Conservation (phyloP, 73 alveolate genomes). For the Paraurostyla sp. region DNA sequence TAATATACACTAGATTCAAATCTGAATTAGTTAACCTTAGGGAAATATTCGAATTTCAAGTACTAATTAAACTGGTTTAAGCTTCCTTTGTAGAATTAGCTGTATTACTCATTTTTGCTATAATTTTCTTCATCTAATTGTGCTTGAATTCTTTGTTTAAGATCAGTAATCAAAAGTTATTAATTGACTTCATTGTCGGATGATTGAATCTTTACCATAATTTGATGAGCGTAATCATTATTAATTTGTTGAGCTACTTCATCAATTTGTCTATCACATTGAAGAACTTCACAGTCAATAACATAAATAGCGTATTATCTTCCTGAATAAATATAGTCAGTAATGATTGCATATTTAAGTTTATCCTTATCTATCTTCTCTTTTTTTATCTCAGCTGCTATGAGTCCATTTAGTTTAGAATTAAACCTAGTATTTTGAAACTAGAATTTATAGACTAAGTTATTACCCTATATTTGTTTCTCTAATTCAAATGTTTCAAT, state of each 20-base stretch:
- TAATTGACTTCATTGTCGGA: neutral
- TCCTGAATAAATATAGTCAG: conserved; percentile 12
- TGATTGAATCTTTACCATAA: neutral
- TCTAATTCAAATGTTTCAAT: neutral
- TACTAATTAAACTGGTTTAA: neutral
- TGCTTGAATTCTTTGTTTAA: neutral
- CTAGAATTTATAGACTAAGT: neutral
- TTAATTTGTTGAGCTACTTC: neutral
- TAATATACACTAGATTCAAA: conserved; percentile 18
- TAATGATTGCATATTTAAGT: neutral
- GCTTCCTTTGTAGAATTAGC: neutral
- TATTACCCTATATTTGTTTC: conserved; percentile 25
- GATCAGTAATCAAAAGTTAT: neutral
- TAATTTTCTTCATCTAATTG: neutral
- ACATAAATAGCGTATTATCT: conserved; percentile 38
- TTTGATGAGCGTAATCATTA: neutral
- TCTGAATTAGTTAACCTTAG: conserved; percentile 5
- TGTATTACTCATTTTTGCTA: neutral
- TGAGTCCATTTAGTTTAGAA: conserved; percentile 13
- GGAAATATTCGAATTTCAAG: conserved; percentile 29
- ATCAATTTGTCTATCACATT: neutral
- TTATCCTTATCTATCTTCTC: neutral
- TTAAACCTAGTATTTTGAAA: neutral
- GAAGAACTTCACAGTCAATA: neutral
- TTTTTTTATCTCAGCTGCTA: neutral